phyloP scores from a whole-genome alignment of 306 rosid genomes.

The Lathyrus sativus region DNA sequence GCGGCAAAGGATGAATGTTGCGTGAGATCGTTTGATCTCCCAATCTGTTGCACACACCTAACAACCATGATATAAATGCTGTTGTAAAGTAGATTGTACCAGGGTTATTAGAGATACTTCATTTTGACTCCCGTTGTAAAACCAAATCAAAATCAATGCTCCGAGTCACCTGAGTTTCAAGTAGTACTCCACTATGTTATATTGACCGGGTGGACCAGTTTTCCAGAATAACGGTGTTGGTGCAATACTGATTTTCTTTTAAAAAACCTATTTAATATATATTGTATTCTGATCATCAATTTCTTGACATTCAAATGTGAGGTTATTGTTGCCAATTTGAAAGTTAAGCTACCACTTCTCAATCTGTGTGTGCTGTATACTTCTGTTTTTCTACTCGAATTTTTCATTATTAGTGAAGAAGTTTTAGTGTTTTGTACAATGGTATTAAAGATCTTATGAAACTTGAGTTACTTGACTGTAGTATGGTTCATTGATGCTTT shows the following conservation, averaged over 20 bases:
- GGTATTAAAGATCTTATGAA: background rate
- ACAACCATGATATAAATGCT: background rate
- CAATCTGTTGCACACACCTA: no score
- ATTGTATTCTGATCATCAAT: background rate
- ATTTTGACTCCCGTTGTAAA: constrained; percentile 18
- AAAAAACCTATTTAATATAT: constrained; percentile 1
- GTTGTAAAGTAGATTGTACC: constrained; percentile 17
- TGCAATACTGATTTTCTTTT: constrained; percentile 29
- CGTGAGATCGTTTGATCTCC: no score
- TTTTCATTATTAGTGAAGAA: constrained; percentile 8
- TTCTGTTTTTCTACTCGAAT: constrained; percentile 15
- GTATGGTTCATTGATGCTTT: constrained; percentile 30
- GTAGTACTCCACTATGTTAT: constrained; percentile 13
- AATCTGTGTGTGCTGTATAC: constrained; percentile 18
- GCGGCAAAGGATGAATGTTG: no score
- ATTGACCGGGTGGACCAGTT: constrained; percentile 4
- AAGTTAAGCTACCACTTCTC: constrained; percentile 19
- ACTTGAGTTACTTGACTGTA: constrained; percentile 6
- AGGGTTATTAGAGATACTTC: constrained; percentile 21
- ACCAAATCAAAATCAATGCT: constrained; percentile 24
- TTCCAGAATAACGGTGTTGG: constrained; percentile 28
- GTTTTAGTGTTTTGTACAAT: constrained; percentile 25
- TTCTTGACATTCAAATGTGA: constrained; percentile 28
- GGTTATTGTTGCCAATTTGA: constrained; percentile 16
- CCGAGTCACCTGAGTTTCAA: constrained; percentile 25